Conservation (phyloP, 1,139 yeast species). For the Pneumocystis jirovecii region DNA sequence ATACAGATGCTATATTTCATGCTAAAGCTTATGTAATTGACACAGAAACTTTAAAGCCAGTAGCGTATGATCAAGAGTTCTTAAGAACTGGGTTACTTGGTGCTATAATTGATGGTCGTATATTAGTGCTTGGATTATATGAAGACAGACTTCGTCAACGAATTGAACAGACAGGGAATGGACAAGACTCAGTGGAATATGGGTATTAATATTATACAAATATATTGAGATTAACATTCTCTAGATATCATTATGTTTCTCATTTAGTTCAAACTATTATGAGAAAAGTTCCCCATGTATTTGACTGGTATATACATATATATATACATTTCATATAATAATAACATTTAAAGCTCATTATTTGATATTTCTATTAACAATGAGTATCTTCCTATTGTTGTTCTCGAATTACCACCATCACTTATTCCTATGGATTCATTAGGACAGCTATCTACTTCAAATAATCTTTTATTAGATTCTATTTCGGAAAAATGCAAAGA, state of each 20-base stretch:
- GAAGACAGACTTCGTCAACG: slow-evolving; percentile 79
- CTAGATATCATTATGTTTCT: slow-evolving; percentile 58
- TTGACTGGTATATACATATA: slow-evolving; percentile 49
- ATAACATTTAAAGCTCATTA: slow-evolving; percentile 20
- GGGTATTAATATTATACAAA: slow-evolving; percentile 18
- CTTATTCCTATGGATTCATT: slow-evolving; percentile 21
- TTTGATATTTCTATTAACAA: slow-evolving; percentile 77
- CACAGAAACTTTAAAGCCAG: slow-evolving; percentile 4
- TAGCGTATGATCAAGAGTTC: slow-evolving; percentile 34
- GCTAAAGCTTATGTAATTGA: slow-evolving; percentile 32
- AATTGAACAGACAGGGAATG: slow-evolving; percentile 21
- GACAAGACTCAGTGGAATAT: slow-evolving; percentile 20
- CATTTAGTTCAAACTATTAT: slow-evolving; percentile 71
- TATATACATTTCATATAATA: slow-evolving; percentile 18
- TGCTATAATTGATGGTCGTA: slow-evolving; percentile 70
- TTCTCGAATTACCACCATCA: slow-evolving; percentile 73
- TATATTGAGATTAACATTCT: neutral
- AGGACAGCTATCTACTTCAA: slow-evolving; percentile 23
- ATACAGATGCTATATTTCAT: slow-evolving; percentile 63
- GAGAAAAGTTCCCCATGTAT: slow-evolving; percentile 63
- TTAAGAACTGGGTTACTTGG: slow-evolving; percentile 85
- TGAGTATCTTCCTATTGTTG: slow-evolving; percentile 73
- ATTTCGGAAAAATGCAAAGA: slow-evolving; percentile 52
- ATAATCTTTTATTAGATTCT: slow-evolving; percentile 14
- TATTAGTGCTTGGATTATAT: slow-evolving; percentile 73